Base-by-base conservation (phyloP, 1,139 yeast genomes). In the Blastobotrys apis region DNA sequence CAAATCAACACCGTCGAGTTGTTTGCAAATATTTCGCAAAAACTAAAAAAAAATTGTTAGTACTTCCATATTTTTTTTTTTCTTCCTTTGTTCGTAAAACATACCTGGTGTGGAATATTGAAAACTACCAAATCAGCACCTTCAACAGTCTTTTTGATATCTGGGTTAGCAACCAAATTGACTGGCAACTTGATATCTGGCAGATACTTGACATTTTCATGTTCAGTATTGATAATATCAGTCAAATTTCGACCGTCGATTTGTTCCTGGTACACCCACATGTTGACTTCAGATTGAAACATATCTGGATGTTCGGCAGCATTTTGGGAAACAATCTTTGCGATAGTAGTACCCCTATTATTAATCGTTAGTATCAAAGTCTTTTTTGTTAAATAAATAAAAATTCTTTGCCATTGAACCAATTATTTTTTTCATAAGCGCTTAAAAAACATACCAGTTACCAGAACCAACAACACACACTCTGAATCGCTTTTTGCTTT, bases 191-290 rank as follows among this genome's bases (percentile, higher is more conserved):
- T 74, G 60, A 90, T 82, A 19, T 77, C 86, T 9, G 95, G 95
- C 56, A 90, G 73, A 66, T 90, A 70, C 47, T 58, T 50, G 57
- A 88, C 95, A 67, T 90, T 90, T 68, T 87, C 94, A 65, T 90
- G 97, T 52, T 77, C 71, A 35, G 78, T 72, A 72, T 90, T 90
- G 68, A 90, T 88, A 62, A 86, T 86, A 49, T 85, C 90, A 25
- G 97, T 86, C 59, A 90, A 73, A 44, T 85, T 65, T 68, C 66
- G 48, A 83, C 95, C 80, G 35, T 66, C 59, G 45, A 70, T 59
- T 49, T 73, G 64, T 68, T 90, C 97, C 66, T 90, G 90, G 59
- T 74, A 85, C 23, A 90, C 97, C 97, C 97, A 90, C 97, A 90
- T 88, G 56, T 80, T 78, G 37, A 90, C 96, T 40, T 75, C 69